Evolutionary conservation across 305 asterid species (phyloP).

Genomic region (Fraxinus ornus): DNA sequence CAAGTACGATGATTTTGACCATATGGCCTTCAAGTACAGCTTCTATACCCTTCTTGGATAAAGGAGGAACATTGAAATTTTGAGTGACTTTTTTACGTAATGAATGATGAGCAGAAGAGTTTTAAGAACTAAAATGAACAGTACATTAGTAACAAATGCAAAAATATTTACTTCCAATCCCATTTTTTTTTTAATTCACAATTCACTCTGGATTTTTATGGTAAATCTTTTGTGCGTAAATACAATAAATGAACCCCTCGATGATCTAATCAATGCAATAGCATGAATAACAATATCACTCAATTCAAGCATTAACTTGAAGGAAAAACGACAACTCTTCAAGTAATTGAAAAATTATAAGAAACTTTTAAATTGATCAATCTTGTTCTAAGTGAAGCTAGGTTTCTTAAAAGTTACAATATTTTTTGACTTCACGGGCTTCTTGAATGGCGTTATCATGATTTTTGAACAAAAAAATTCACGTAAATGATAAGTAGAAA

Average conservation of each 20-base stretch:
- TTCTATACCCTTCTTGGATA: background rate
- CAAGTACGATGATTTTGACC: background rate
- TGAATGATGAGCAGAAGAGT: background rate
- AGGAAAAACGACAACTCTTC: background rate
- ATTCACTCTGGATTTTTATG: background rate
- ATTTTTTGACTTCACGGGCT: background rate
- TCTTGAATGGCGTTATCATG: background rate
- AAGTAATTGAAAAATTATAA: background rate
- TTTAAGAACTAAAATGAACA: background rate
- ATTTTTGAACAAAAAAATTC: background rate
- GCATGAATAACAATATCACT: background rate
- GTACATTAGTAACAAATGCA: background rate
- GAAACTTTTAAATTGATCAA: background rate
- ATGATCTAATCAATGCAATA: background rate
- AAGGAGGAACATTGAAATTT: background rate
- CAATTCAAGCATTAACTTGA: background rate
- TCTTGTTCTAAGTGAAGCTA: background rate
- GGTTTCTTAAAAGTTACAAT: background rate
- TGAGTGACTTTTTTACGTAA: background rate
- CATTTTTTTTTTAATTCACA: background rate
- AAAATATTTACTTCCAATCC: background rate
- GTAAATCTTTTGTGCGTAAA: background rate
- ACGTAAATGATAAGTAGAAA: background rate
- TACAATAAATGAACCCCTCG: background rate
- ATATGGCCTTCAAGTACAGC: background rate